Percentiles rank a stretch among this genome's conserved stretches.
Evolutionary conservation across 2,329 filamentous ascomycete genomes (phyloP).

Genomic region (Talaromyces funiculosus): DNA sequence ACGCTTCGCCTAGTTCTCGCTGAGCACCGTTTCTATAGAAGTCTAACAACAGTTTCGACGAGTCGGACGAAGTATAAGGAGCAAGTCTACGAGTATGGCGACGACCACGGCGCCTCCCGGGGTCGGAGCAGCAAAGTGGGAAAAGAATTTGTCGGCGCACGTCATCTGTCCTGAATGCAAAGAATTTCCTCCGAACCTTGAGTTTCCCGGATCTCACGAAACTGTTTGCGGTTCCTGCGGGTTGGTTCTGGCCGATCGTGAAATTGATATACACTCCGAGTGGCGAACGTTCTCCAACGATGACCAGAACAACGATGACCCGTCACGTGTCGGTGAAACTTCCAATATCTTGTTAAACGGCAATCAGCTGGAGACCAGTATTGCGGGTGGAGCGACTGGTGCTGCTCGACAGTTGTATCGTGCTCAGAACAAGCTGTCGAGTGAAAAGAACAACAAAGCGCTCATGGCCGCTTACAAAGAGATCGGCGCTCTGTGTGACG

Average conservation of each 20-base stretch:
- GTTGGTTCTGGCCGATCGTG: conserved; percentile 80
- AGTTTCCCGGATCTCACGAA: conserved; percentile 90
- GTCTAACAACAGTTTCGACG: not conserved
- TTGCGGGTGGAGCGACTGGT: conserved; percentile 72
- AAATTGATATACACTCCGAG: conserved; percentile 93
- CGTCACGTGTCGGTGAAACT: conserved; percentile 94
- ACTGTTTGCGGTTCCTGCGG: conserved; percentile 91
- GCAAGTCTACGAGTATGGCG: conserved; percentile 2
- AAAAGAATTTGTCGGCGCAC: conserved; percentile 79
- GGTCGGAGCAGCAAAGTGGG: conserved; percentile 50
- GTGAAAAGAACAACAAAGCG: conserved; percentile 76
- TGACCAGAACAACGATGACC: conserved; percentile 92
- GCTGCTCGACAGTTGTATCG: conserved; percentile 71
- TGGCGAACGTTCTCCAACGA: conserved; percentile 99
- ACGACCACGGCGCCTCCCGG: conserved; percentile 36
- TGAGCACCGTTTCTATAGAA: not conserved
- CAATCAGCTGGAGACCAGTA: conserved; percentile 80
- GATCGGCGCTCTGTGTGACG: conserved; percentile 81
- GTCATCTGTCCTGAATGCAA: conserved; percentile 87
- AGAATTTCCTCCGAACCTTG: conserved; percentile 82
- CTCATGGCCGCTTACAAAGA: conserved; percentile 80
- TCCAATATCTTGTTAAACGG: conserved; percentile 86
- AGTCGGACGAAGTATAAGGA: not conserved
- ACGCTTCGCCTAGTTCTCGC: not conserved
- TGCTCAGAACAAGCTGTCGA: conserved; percentile 73